These are phyloP conservation scores for Diaporthe helianthi DNA, from an alignment of 2,329 filamentous ascomycete species.

Conservation along the genomic window DNA sequence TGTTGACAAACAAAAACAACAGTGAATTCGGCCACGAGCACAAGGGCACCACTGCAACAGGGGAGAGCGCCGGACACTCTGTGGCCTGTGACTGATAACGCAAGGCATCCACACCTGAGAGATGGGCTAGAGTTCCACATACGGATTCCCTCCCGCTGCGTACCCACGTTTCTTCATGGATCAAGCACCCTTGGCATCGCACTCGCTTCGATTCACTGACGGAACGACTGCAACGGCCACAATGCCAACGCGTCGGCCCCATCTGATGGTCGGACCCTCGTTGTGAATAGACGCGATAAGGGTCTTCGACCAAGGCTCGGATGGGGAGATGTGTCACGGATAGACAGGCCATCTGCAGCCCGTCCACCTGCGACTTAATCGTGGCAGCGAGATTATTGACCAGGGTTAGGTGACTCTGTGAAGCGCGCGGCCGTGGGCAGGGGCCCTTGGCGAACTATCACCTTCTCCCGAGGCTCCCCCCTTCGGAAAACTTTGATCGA, in stretches of 20 bases:
- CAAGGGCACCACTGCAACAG: not conserved
- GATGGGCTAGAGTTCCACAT: constrained; percentile 15
- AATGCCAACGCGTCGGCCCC: constrained; percentile 10
- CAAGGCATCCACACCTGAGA: constrained; percentile 17
- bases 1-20: not conserved
- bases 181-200: constrained; percentile 25
- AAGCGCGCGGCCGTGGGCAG: not conserved
- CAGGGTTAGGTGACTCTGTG: constrained; percentile 7
- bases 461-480: not conserved
- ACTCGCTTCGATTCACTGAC: constrained; percentile 18
- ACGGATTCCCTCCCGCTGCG: too few species aligned
- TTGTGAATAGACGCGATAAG: not conserved
- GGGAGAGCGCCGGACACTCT: constrained; percentile 7
- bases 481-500: constrained; percentile 6
- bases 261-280: not conserved
- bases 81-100: constrained; percentile 25
- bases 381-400: constrained; percentile 17
- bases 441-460: not conserved
- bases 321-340: not conserved
- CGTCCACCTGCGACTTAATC: constrained; percentile 17
- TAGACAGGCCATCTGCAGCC: constrained; percentile 11
- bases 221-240: not conserved
- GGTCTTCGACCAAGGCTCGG: not conserved
- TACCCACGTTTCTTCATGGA: constrained; percentile 25
- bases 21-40: not conserved